Percentiles rank a stretch among this genome's conserved stretches.
Conservation (phyloP, 208 protist genomes). For the Wallacemonas sp. region DNA sequence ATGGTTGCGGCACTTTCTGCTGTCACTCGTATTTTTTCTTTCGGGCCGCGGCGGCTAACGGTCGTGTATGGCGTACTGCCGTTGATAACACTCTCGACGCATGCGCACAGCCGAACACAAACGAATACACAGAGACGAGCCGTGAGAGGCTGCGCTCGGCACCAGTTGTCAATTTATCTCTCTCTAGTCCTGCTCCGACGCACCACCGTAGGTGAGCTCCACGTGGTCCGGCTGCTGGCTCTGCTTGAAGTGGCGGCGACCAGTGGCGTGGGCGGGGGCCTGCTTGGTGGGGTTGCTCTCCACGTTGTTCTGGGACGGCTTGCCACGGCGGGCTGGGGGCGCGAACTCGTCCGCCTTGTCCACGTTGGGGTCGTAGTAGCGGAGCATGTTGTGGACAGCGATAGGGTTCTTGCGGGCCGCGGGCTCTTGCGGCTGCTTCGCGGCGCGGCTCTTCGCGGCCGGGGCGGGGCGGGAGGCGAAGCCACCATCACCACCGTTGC, state of each 20-base stretch:
- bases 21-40: too few relatives aligned
- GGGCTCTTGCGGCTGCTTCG: slow-evolving; percentile 9
- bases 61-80: too few relatives aligned
- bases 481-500: background rate
- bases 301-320: slow-evolving; percentile 11
- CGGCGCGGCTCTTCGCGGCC: background rate
- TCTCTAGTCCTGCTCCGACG: too few relatives aligned
- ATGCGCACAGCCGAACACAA: too few relatives aligned
- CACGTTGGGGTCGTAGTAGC: slow-evolving; percentile 67
- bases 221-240: slow-evolving; percentile 16
- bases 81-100: too few relatives aligned
- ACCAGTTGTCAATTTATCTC: too few relatives aligned
- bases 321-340: slow-evolving; percentile 14
- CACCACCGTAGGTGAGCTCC: slow-evolving; percentile 14
- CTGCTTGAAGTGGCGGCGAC: slow-evolving; percentile 19
- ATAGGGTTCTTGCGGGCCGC: slow-evolving; percentile 22
- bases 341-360: slow-evolving; percentile 40
- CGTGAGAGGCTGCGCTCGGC: too few relatives aligned
- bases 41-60: too few relatives aligned
- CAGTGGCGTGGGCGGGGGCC: slow-evolving; percentile 4
- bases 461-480: slow-evolving; percentile 14
- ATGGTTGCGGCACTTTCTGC: too few relatives aligned
- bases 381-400: slow-evolving; percentile 33
- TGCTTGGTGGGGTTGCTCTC: slow-evolving; percentile 37
- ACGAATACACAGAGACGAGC: too few relatives aligned